Conservation (phyloP, 2,329 filamentous ascomycete genomes). For the Magnaporthales sp. region DNA sequence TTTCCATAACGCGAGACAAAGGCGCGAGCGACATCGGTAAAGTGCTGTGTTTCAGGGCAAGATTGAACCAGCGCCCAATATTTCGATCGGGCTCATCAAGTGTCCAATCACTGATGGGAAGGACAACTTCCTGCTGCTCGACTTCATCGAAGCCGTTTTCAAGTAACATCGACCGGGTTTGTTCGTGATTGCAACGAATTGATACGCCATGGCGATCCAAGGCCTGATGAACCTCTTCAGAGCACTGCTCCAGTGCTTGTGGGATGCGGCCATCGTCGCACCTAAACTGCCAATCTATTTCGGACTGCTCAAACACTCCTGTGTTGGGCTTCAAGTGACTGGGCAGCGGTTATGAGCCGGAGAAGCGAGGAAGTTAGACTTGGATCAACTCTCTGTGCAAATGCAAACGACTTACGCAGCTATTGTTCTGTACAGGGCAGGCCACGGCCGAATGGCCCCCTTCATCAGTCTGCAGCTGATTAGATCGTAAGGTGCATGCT, state of each 20-base stretch:
- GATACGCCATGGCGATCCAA: conserved; percentile 58
- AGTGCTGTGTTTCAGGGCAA: conserved; percentile 64
- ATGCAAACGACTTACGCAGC: conserved; percentile 49
- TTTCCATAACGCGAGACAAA: conserved; percentile 56
- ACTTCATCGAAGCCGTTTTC: conserved; percentile 74
- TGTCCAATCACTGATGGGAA: conserved; percentile 70
- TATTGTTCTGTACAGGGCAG: too few relatives aligned
- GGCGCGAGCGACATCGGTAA: conserved; percentile 67
- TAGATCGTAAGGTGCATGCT: too few relatives aligned
- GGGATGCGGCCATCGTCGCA: conserved; percentile 56
- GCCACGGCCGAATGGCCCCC: too few relatives aligned
- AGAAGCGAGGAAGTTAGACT: background rate
- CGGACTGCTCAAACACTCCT: conserved; percentile 78
- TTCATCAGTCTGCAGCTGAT: too few relatives aligned
- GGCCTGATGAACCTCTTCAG: conserved; percentile 55
- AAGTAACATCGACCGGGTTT: conserved; percentile 52
- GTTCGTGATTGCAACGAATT: conserved; percentile 46
- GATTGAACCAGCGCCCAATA: conserved; percentile 75
- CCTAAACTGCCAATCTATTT: too few relatives aligned
- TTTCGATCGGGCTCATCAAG: conserved; percentile 54
- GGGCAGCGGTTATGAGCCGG: conserved; percentile 13
- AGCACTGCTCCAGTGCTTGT: conserved; percentile 56
- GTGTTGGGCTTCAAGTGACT: conserved; percentile 69
- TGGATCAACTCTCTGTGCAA: too few relatives aligned
- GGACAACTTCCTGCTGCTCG: conserved; percentile 55